A percentile compares a stretch with the other conserved stretches of the same genome.
phyloP scores from a whole-genome alignment of 2,329 filamentous ascomycete species.

The Fusarium nurragi region DNA sequence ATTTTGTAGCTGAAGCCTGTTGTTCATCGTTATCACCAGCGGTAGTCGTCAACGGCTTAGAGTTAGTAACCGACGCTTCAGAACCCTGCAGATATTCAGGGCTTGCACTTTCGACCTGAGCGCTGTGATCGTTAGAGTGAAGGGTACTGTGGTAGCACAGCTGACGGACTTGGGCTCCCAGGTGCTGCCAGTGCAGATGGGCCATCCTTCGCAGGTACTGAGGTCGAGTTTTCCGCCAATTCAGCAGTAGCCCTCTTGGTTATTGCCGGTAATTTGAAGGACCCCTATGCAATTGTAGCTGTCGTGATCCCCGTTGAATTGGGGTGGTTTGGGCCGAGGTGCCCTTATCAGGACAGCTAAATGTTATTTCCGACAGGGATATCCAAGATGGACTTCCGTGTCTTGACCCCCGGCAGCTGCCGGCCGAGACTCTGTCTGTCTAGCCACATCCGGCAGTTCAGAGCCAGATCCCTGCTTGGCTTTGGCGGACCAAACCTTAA shows the following conservation, averaged over 20 bases:
- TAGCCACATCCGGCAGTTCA: constrained; percentile 3
- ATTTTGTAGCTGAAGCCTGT: background rate
- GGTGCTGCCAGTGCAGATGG: constrained; percentile 14
- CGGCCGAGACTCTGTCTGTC: background rate
- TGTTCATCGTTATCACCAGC: background rate
- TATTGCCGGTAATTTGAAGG: background rate
- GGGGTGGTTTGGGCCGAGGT: background rate
- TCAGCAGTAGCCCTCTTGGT: constrained; percentile 7
- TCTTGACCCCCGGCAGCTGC: background rate
- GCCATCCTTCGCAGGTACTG: constrained; percentile 22
- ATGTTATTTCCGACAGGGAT: background rate
- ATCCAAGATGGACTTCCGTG: background rate
- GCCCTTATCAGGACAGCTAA: background rate
- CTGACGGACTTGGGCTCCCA: background rate
- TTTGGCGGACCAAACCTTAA: background rate
- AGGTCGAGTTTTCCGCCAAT: constrained; percentile 12
- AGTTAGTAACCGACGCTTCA: background rate
- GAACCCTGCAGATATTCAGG: constrained; percentile 1
- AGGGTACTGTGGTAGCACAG: constrained; percentile 1
- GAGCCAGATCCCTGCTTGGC: background rate
- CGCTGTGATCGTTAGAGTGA: constrained; percentile 12
- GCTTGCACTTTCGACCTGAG: constrained; percentile 10
- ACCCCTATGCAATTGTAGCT: background rate
- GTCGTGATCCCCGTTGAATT: background rate
- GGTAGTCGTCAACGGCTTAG: background rate